These are phyloP conservation scores for Pythium dissimile DNA, from an alignment of 352 stramenopile genomes.

Conservation along the genomic window DNA sequence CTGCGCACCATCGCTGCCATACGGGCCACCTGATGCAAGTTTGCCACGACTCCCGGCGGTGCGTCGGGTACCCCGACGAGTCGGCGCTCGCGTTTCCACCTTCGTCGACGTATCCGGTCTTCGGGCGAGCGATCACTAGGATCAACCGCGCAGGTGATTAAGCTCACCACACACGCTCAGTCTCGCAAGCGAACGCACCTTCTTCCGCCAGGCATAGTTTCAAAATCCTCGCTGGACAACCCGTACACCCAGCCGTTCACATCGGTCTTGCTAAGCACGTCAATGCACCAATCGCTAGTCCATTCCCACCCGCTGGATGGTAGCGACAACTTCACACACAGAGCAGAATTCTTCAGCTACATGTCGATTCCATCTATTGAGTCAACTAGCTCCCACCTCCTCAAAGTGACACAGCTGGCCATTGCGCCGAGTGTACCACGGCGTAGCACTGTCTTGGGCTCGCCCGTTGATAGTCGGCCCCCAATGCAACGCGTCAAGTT, in stretches of 20 bases:
- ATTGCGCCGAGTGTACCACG: constrained; percentile 24
- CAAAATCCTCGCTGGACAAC: constrained; percentile 27
- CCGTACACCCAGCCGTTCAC: constrained; percentile 56
- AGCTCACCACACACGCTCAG: neutral
- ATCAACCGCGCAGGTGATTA: neutral
- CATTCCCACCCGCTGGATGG: constrained; percentile 60
- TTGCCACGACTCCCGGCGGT: too few relatives aligned
- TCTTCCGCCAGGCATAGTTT: neutral
- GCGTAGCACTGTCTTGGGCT: constrained; percentile 12
- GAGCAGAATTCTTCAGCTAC: too few relatives aligned
- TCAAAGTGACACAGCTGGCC: constrained; percentile 38
- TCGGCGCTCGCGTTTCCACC: constrained; percentile 50
- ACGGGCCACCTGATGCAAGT: too few relatives aligned
- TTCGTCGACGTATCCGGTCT: constrained; percentile 41
- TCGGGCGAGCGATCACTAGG: constrained; percentile 32
- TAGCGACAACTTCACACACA: constrained; percentile 33
- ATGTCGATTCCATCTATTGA: neutral
- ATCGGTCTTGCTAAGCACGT: constrained; percentile 47
- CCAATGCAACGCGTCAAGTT: constrained; percentile 32
- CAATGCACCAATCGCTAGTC: constrained; percentile 45
- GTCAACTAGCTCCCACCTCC: constrained; percentile 21
- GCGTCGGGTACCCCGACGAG: too few relatives aligned
- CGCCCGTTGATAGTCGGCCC: neutral
- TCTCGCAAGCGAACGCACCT: neutral
- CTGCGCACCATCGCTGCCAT: too few relatives aligned